Conservation (phyloP, 441 rosid species). For the Kokia cookei region DNA sequence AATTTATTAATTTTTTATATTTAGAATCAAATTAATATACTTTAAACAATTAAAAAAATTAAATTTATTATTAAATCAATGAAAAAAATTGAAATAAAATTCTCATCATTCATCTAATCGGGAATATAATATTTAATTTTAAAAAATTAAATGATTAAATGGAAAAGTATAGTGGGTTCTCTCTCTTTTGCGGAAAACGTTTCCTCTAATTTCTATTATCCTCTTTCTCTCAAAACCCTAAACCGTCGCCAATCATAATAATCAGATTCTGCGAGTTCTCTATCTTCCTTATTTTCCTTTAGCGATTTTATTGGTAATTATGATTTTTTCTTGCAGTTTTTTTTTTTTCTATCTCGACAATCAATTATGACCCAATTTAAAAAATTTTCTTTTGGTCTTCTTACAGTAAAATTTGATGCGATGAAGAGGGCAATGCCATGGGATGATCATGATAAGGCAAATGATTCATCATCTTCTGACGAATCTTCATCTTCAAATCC, state of each 20-base stretch:
- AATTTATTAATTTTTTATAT: no score
- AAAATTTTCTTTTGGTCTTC: background rate
- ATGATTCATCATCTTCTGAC: slow-evolving; percentile 38
- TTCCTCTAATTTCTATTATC: background rate
- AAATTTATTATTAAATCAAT: no score
- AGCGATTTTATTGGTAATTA: background rate
- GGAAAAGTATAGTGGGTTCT: no score
- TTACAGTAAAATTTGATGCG: background rate
- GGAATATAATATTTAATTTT: no score
- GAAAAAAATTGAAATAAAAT: no score
- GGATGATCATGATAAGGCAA: slow-evolving; percentile 46
- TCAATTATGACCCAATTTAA: background rate
- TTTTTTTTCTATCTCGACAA: background rate
- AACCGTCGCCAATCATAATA: background rate
- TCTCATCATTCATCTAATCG: no score
- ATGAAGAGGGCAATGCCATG: slow-evolving; percentile 78
- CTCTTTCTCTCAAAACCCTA: background rate
- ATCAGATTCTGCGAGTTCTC: background rate
- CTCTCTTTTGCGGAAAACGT: background rate
- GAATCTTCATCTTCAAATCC: slow-evolving; percentile 55
- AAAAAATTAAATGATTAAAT: no score
- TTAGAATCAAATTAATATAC: no score
- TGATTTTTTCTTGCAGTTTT: background rate
- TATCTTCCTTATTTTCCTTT: background rate
- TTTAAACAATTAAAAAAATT: no score